These are phyloP conservation scores for Fusarium tupiense DNA, from an alignment of 2,329 filamentous ascomycete genomes.

Conservation along the genomic window DNA sequence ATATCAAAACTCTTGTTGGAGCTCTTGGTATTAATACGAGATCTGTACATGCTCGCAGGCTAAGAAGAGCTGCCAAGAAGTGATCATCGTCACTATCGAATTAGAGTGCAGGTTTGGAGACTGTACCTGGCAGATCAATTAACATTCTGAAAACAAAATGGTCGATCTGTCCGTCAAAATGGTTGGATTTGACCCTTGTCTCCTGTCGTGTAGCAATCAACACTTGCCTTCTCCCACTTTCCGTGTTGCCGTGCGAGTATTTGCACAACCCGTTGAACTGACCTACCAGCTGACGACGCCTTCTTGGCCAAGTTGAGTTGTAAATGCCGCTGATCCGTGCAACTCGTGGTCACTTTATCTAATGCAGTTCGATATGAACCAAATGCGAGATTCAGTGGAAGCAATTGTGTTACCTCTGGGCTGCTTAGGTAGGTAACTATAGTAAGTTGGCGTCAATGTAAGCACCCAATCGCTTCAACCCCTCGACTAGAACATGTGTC, in stretches of 20 bases:
- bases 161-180: slow-evolving; percentile 1
- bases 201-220: slow-evolving; percentile 23
- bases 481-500: slow-evolving; percentile 74
- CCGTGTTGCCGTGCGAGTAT: slow-evolving; percentile 13
- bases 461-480: slow-evolving; percentile 60
- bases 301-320: slow-evolving; percentile 34
- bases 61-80: slow-evolving; percentile 26
- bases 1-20: neutral
- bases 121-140: slow-evolving; percentile 28
- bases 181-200: slow-evolving; percentile 20
- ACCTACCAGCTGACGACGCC: slow-evolving; percentile 38
- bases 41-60: slow-evolving; percentile 14
- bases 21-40: slow-evolving; percentile 1
- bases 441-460: slow-evolving; percentile 49
- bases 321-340: slow-evolving; percentile 34
- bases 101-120: slow-evolving; percentile 9
- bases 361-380: slow-evolving; percentile 5
- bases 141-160: slow-evolving; percentile 8
- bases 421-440: neutral
- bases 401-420: neutral
- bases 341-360: neutral
- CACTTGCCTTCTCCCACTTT: slow-evolving; percentile 31
- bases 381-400: neutral
- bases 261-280: slow-evolving; percentile 5
- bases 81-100: slow-evolving; percentile 27